Evolutionary conservation across 495 filamentous ascomycete genomes (phyloP), one percentile per base, ranked within the genome.

Genomic region (Staphylotrichum longicolle): DNA sequence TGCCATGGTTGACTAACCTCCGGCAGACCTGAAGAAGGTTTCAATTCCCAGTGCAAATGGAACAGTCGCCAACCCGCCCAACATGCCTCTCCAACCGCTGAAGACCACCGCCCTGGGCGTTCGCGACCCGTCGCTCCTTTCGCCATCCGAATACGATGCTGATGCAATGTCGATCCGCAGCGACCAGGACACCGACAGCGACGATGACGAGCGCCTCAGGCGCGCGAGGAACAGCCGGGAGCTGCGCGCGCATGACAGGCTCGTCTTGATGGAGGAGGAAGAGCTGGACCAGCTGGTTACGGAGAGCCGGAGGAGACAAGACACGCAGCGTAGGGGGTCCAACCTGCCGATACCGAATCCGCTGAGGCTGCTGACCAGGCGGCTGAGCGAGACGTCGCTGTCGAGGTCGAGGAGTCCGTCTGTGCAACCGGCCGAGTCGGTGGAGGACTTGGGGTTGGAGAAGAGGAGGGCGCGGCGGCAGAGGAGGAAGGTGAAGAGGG

Each of bases 191-290:
- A 90, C 84, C 62, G 88, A 91, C 68, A 88, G 84, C 69, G 88
- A 91, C 62, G 87, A 90, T 68, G 89, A 92, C 69, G 82, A 87
- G 61, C 77, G 88, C 57, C 76, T 86, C 33, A 76, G 80, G 57
- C 80, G 80, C 10, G 83, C 83, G 37, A 81, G 88, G 12, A 89
- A 84, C 52, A 90, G 88, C 63, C 74, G 82, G 49, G 91, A 96
- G 69, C 77, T 91, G 33, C 78, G 83, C 11, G 79, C 84, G 32
- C 83, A 88, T 71, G 92, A 95, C 68, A 81, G 84, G 50, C 80
- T 86, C n/a, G 86, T 96, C 0, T 72, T 96, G 61, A 82, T 88
- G 47, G 90, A 94, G 63, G 93, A 98, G 76, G 92, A 96, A 59
- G 92, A 97, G 69, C 78, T 88, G 50, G 93, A 95, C 67, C 84